phyloP scores from a whole-genome alignment of 1,284 basidiomycete species.

The Lignosus rhinocerotis region DNA sequence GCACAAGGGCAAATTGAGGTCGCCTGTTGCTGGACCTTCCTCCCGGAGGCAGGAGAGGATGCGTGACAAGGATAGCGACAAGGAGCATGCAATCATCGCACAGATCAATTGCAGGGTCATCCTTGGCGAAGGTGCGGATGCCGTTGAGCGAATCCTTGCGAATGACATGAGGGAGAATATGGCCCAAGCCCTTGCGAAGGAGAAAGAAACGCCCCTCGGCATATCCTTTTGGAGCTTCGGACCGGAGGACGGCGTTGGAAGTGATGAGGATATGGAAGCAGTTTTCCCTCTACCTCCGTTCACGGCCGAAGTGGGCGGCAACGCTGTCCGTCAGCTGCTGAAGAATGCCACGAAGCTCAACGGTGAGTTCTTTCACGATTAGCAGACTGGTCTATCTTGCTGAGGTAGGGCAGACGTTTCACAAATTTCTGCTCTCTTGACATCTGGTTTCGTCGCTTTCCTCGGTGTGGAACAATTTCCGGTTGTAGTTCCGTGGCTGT shows the following conservation, averaged over 20 bases:
- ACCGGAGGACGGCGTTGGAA: slow-evolving; percentile 9
- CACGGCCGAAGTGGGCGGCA: slow-evolving; percentile 7
- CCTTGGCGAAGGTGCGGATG: slow-evolving; percentile 44
- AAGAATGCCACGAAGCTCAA: slow-evolving; percentile 33
- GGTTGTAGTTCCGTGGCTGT: slow-evolving; percentile 29
- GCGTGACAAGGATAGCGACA: background rate
- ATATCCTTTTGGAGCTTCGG: slow-evolving; percentile 24
- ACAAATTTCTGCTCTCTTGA: slow-evolving; percentile 42
- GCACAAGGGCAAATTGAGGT: background rate
- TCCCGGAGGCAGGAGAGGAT: background rate
- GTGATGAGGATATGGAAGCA: slow-evolving; percentile 16
- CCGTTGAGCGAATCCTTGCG: slow-evolving; percentile 43
- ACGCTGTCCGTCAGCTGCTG: slow-evolving; percentile 29
- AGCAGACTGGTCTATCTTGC: background rate
- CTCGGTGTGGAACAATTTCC: slow-evolving; percentile 13
- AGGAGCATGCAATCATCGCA: slow-evolving; percentile 32
- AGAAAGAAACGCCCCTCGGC: slow-evolving; percentile 42
- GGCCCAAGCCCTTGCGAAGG: slow-evolving; percentile 34
- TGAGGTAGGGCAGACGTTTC: slow-evolving; percentile 36
- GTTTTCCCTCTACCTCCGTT: slow-evolving; percentile 14
- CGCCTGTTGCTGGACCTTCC: background rate
- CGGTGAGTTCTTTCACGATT: slow-evolving; percentile 37
- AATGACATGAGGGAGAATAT: slow-evolving; percentile 35
- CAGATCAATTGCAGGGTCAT: slow-evolving; percentile 40
- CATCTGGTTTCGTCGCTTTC: slow-evolving; percentile 24